A percentile compares a stretch with the other conserved stretches of the same genome.
Conservation (phyloP, 768 basidiomycete species). For the Mycena maculata region DNA sequence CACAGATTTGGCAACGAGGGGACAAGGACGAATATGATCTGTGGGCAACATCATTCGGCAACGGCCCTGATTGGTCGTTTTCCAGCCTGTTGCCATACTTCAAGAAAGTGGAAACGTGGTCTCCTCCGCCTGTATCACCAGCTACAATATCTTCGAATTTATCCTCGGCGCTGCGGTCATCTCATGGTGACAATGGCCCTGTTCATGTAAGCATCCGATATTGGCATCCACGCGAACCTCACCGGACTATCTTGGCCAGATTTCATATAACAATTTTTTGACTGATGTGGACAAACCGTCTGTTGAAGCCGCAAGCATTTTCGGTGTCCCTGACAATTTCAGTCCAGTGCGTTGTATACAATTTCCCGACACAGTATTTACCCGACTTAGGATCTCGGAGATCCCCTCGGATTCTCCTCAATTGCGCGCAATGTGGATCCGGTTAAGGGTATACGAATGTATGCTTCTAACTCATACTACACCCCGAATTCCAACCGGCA, state of each 20-base stretch:
- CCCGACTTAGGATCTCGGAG: neutral
- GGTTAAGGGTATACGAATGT: neutral
- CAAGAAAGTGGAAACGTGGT: neutral
- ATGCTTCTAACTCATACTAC: neutral
- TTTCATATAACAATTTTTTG: constrained; percentile 1
- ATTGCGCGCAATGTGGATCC: neutral
- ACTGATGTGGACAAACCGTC: neutral
- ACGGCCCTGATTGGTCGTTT: neutral
- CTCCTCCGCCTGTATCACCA: neutral
- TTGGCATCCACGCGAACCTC: neutral
- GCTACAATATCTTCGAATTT: neutral
- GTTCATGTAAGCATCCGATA: neutral
- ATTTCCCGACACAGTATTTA: too few species aligned
- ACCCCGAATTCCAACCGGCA: neutral
- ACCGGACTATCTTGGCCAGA: neutral
- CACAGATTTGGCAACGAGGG: neutral
- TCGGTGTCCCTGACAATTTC: neutral
- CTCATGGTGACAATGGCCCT: neutral
- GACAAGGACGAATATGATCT: neutral
- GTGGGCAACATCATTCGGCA: neutral
- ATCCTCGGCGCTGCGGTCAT: neutral
- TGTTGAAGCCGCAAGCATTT: neutral
- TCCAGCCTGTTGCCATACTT: neutral
- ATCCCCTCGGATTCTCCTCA: neutral
- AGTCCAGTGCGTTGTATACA: neutral